Evolutionary conservation across 140 eudicot species (phyloP).

Genomic region (Anethum foeniculum): DNA sequence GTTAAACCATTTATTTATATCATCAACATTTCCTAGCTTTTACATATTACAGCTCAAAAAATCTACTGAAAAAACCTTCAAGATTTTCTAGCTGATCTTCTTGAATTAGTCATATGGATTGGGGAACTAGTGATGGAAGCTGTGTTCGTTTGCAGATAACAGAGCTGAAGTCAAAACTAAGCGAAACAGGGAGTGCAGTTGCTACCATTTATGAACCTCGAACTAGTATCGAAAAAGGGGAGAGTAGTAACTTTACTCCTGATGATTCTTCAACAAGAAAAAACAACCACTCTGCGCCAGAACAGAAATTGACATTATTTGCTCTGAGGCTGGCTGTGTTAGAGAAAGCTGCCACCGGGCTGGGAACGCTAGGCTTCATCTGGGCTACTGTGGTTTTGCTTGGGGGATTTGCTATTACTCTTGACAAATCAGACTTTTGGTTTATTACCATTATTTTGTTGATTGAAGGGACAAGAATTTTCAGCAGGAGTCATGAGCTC

Average conservation of each 20-base stretch:
- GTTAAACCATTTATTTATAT: background rate
- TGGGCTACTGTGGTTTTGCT: constrained; percentile 94
- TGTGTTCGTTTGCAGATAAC: constrained; percentile 43
- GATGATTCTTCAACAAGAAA: constrained; percentile 10
- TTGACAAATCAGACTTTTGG: constrained; percentile 76
- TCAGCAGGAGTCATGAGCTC: constrained; percentile 85
- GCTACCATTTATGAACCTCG: constrained; percentile 54
- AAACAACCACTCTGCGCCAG: constrained; percentile 41
- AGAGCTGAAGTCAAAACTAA: constrained; percentile 26
- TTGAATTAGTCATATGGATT: constrained; percentile 28
- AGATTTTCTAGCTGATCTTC: background rate
- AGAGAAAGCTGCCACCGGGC: constrained; percentile 75
- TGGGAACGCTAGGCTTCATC: constrained; percentile 79
- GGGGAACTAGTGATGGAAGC: constrained; percentile 35
- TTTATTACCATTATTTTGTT: constrained; percentile 56
- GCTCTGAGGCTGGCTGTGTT: constrained; percentile 80
- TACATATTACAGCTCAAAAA: background rate
- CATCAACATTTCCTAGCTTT: background rate
- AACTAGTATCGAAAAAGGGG: constrained; percentile 34
- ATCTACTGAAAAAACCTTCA: background rate
- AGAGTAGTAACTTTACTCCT: constrained; percentile 32
- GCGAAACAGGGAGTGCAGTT: constrained; percentile 17
- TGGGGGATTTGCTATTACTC: constrained; percentile 80
- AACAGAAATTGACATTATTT: constrained; percentile 69
- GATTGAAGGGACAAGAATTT: constrained; percentile 66